Evolutionary conservation across 2,329 filamentous ascomycete genomes (phyloP), one percentile per base, ranked within the genome.

Genomic region (Arthrobotrys entomopaga): DNA sequence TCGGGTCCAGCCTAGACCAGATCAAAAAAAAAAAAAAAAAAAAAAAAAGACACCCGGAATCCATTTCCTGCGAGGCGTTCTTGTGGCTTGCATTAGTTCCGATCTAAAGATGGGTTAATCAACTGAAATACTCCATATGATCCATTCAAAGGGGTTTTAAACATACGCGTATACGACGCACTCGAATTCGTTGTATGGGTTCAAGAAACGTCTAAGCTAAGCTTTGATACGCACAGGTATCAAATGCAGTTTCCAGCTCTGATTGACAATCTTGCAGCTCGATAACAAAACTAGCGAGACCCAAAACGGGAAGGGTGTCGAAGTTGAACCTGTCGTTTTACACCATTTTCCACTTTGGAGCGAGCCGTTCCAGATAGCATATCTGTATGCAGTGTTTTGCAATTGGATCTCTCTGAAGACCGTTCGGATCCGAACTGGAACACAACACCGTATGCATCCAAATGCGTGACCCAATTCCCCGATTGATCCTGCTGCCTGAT

Each of bases 401-500:
- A 34, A 34, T 34, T 34, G 29, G 10, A 34, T 10, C 29, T 10
- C 29, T 34, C 10, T 34, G 46, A 49, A 49, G 46, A 52, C 24
- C 29, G 29, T 52, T 15, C 16, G 20, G 10, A 34, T 34, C 29
- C 29, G 29, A 34, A 10, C 29, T 34, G 6, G 29, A 34, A 34
- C 29, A 46, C 42, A 46, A 46, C 42, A 46, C 15, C 42, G 10
- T 34, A 34, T 7, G 29, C 29, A 34, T 34, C 29, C 29, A 34
- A 34, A 34, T 34, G 5, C 29, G 29, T 34, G 29, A 34, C 29
- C 29, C 6, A 34, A 34, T 1, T 34, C 38, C 29, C 20, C 42
- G 54, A 52, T 26, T 74, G 70, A 74, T 74, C 70, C 70, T 74
- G 70, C 52, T 74, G 70, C 63, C 70, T 74, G 70, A 34, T 34